Percentiles rank a stretch among this genome's conserved stretches.
Conservation (phyloP, 306 rosid species). For the Dryas drummondii region DNA sequence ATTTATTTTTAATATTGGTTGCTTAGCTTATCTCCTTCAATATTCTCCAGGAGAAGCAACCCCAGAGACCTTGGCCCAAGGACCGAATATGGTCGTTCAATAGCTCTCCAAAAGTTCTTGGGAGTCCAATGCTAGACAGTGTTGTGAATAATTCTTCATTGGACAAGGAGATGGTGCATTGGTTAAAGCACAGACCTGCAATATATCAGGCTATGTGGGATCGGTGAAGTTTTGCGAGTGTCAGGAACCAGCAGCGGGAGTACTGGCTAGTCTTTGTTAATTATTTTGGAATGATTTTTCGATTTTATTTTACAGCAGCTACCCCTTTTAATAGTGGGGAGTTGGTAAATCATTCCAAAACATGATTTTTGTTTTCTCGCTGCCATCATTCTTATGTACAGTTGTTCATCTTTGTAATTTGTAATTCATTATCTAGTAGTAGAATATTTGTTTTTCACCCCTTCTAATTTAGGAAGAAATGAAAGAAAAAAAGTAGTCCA, state of each 20-base stretch:
- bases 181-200: conserved; percentile 90
- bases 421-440: conserved; percentile 56
- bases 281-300: conserved; percentile 51
- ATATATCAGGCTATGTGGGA: conserved; percentile 83
- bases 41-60: conserved; percentile 75
- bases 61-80: conserved; percentile 91
- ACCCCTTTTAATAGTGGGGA: conserved; percentile 59
- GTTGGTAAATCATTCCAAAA: conserved; percentile 41
- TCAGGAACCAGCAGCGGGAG: conserved; percentile 38
- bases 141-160: conserved; percentile 53
- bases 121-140: conserved; percentile 94
- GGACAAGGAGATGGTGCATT: conserved; percentile 91
- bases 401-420: conserved; percentile 53
- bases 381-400: conserved; percentile 73
- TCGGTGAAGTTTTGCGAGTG: conserved; percentile 56
- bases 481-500: conserved; percentile 17
- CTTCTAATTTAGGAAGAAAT: conserved; percentile 37
- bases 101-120: conserved; percentile 61
- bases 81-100: conserved; percentile 92
- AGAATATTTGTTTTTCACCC: conserved; percentile 48
- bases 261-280: conserved; percentile 23
- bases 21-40: conserved; percentile 14
- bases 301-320: conserved; percentile 35
- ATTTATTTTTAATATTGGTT: background rate
- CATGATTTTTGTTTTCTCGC: conserved; percentile 36